Evolutionary conservation across 148 eudicot species (phyloP), one percentile per base, ranked within the genome.

Genomic region (Cornus suecica): DNA sequence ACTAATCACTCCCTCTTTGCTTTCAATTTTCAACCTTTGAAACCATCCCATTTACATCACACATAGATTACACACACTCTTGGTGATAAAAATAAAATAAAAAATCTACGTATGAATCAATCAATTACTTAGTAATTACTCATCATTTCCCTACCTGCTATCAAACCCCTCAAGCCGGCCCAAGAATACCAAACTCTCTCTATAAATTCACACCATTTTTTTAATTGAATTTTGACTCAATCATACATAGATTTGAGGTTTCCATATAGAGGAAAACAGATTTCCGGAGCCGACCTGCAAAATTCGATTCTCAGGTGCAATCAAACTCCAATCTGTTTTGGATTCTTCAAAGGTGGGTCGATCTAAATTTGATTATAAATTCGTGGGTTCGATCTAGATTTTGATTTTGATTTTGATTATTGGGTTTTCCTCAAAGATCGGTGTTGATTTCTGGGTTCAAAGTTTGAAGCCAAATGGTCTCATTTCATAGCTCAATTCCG

Each of bases 381-480:
- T 83, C 63, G 24, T 81, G 76, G 83, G 77, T 84, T 8, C 27
- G 71, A 69, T 54, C 68, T 30, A 41, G 20, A 71, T 32, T 80
- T 66, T 24, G 60, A n/a, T n/a, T n/a, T n/a, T n/a, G 56, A 52
- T 74, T 74, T 70, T 18, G 74, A 31, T 77, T 64, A 29, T 37
- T 66, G 71, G 61, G 62, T 72, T 45, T 34, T 81, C 28, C 60
- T 37, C 76, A 58, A 71, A 76, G 71, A 27, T 73, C 76, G 60
- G 48, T 65, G 52, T 70, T 71, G 58, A 24, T 41, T 76, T 67
- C 42, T 78, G 69, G 56, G 45, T 70, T n/a, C n/a, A n/a, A n/a
- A n/a, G n/a, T n/a, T n/a, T 77, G 15, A 69, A 73, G 23, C 74
- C 88, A 85, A 86, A 90, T 90, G 94, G 91, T 90, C 77, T 78